These are phyloP conservation scores for Xylariaceae sp. DNA, from an alignment of 2,329 filamentous ascomycete genomes.

Conservation along the genomic window DNA sequence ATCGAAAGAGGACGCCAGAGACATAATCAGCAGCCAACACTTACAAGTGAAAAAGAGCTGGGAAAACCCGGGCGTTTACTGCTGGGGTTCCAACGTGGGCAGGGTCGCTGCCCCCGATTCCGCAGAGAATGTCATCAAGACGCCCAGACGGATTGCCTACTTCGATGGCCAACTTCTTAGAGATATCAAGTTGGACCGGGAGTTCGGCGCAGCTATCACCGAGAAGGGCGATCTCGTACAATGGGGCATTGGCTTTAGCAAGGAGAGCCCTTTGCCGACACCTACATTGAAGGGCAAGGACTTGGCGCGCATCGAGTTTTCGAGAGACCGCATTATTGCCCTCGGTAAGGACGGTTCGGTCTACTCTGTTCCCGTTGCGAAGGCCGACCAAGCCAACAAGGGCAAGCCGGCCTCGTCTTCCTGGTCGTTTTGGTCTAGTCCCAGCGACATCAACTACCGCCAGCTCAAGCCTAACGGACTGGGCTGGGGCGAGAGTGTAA, in stretches of 20 bases:
- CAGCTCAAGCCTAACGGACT: slow-evolving; percentile 61
- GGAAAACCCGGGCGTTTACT: slow-evolving; percentile 81
- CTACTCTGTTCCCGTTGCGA: slow-evolving; percentile 77
- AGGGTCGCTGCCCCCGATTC: slow-evolving; percentile 82
- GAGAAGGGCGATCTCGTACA: slow-evolving; percentile 86
- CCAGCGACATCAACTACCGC: slow-evolving; percentile 61
- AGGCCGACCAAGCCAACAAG: slow-evolving; percentile 62
- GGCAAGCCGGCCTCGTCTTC: slow-evolving; percentile 57
- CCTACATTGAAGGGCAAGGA: slow-evolving; percentile 77
- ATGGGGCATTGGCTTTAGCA: slow-evolving; percentile 78
- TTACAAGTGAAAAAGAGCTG: slow-evolving; percentile 78
- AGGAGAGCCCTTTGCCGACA: slow-evolving; percentile 56
- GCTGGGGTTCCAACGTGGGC: slow-evolving; percentile 85
- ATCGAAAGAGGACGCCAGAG: slow-evolving; percentile 67
- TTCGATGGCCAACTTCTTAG: slow-evolving; percentile 81
- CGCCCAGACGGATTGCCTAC: slow-evolving; percentile 68
- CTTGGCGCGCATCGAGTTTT: slow-evolving; percentile 69
- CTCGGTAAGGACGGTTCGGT: slow-evolving; percentile 69
- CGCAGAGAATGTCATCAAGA: slow-evolving; percentile 71
- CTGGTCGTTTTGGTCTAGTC: slow-evolving; percentile 67
- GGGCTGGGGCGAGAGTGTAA: slow-evolving; percentile 65
- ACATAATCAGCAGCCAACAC: slow-evolving; percentile 78
- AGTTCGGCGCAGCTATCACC: slow-evolving; percentile 79
- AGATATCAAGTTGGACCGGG: slow-evolving; percentile 77
- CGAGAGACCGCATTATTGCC: slow-evolving; percentile 76